Conservation (phyloP, 768 basidiomycete genomes). For the Suillus discolor region DNA sequence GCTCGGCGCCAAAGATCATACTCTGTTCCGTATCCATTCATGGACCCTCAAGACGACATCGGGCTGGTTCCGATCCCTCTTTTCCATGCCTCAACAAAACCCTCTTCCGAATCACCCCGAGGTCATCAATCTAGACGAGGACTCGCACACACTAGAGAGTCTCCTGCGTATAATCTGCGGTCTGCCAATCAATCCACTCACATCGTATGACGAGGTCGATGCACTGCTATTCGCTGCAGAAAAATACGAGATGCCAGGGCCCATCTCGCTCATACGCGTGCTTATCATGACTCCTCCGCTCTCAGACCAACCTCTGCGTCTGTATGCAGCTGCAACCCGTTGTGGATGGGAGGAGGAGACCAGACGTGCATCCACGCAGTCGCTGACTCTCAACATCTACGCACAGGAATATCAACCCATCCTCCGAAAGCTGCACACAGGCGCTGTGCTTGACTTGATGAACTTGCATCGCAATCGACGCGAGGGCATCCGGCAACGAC, state of each 20-base stretch:
- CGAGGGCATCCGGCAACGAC: slow-evolving; percentile 48
- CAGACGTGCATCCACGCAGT: slow-evolving; percentile 53
- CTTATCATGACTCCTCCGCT: slow-evolving; percentile 56
- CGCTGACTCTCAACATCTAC: slow-evolving; percentile 56
- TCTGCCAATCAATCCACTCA: slow-evolving; percentile 49
- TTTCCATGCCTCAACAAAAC: slow-evolving; percentile 51
- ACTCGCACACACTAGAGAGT: slow-evolving; percentile 52
- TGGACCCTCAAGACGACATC: slow-evolving; percentile 64
- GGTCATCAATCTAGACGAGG: slow-evolving; percentile 59
- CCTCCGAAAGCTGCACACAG: slow-evolving; percentile 49
- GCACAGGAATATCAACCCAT: slow-evolving; percentile 44
- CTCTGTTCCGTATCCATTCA: slow-evolving; percentile 59
- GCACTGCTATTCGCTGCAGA: slow-evolving; percentile 62
- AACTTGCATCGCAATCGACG: slow-evolving; percentile 56
- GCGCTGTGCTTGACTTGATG: slow-evolving; percentile 55
- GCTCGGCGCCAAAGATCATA: slow-evolving; percentile 52
- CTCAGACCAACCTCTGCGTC: slow-evolving; percentile 49
- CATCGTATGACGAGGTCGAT: slow-evolving; percentile 57
- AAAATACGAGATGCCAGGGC: slow-evolving; percentile 73
- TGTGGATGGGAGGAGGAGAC: slow-evolving; percentile 63
- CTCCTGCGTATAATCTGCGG: slow-evolving; percentile 66
- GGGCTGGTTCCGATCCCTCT: slow-evolving; percentile 65
- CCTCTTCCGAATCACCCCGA: slow-evolving; percentile 27
- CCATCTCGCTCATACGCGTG: slow-evolving; percentile 59
- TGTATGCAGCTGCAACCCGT: slow-evolving; percentile 57